Evolutionary conservation across 1,284 basidiomycete genomes (phyloP).

Genomic region (Ceratobasidium sp.): DNA sequence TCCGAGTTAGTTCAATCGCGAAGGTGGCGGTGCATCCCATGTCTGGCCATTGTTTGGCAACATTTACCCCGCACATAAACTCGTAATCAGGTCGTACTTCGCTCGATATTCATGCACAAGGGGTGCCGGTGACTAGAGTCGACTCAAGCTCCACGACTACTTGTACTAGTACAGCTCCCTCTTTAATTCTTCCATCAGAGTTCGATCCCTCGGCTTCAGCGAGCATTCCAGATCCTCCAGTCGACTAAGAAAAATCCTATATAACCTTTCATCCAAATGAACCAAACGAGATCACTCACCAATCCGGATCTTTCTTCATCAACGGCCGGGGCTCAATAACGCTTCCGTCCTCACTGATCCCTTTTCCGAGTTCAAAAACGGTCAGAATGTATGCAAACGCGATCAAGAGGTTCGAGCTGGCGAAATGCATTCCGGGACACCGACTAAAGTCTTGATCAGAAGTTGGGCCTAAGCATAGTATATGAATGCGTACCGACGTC

Average conservation of each 20-base stretch:
- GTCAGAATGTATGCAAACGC: conserved; percentile 36
- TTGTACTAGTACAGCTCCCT: too few relatives aligned
- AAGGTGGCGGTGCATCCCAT: too few relatives aligned
- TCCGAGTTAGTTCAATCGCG: too few relatives aligned
- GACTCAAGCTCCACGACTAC: too few relatives aligned
- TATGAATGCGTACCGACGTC: conserved; percentile 13
- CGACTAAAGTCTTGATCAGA: conserved; percentile 1
- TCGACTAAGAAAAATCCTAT: background rate
- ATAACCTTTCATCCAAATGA: background rate
- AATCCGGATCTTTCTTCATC: conserved; percentile 15
- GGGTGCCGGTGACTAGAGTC: too few relatives aligned
- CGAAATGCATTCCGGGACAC: conserved; percentile 38
- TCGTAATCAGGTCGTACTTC: too few relatives aligned
- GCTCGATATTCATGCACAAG: too few relatives aligned
- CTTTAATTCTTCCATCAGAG: conserved; percentile 1
- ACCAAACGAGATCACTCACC: background rate
- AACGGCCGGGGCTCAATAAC: conserved; percentile 19
- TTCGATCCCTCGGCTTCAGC: background rate
- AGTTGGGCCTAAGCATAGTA: background rate
- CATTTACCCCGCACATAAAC: too few relatives aligned
- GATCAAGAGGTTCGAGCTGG: conserved; percentile 35
- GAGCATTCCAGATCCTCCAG: background rate
- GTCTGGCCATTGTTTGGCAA: too few relatives aligned
- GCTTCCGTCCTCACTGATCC: conserved; percentile 4
- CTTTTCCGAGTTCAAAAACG: conserved; percentile 35